A percentile compares a stretch with the other conserved stretches of the same genome.
Conservation (phyloP, 116 monocot genomes). For the Zostera marina region DNA sequence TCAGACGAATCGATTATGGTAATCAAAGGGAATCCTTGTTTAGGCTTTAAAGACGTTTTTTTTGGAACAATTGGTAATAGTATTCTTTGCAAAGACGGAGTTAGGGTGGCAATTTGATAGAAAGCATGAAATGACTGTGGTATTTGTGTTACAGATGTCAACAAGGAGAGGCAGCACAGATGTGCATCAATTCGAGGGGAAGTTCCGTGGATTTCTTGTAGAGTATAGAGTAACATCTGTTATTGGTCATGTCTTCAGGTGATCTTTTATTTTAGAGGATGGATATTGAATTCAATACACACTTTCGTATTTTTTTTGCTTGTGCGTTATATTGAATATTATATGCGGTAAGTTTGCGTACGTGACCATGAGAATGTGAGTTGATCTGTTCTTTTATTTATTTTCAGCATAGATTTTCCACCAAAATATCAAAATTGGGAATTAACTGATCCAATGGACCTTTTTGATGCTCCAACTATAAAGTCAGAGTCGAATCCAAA, state of each 20-base stretch:
- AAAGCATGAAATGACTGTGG: background rate
- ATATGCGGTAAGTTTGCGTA: no score
- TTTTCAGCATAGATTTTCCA: constrained; percentile 72
- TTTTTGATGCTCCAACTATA: constrained; percentile 65
- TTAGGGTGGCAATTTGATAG: background rate
- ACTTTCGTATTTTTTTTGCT: background rate
- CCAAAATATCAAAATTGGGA: constrained; percentile 81
- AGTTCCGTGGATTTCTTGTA: constrained; percentile 42
- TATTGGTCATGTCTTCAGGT: constrained; percentile 95
- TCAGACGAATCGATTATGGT: no score
- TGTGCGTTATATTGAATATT: no score
- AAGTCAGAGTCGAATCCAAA: constrained; percentile 92
- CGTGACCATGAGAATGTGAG: background rate
- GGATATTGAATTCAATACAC: no score
- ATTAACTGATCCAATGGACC: constrained; percentile 70
- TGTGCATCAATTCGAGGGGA: constrained; percentile 88
- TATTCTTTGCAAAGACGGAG: no score
- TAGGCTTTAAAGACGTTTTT: no score
- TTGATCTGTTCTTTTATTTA: background rate
- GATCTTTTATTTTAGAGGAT: background rate
- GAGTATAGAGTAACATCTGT: constrained; percentile 83
- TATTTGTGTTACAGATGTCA: constrained; percentile 39
- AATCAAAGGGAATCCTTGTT: no score
- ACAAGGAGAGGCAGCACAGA: constrained; percentile 73
- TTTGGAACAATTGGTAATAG: no score